Conservation (phyloP, 768 basidiomycete species). For the Hirschioporus abietinus region DNA sequence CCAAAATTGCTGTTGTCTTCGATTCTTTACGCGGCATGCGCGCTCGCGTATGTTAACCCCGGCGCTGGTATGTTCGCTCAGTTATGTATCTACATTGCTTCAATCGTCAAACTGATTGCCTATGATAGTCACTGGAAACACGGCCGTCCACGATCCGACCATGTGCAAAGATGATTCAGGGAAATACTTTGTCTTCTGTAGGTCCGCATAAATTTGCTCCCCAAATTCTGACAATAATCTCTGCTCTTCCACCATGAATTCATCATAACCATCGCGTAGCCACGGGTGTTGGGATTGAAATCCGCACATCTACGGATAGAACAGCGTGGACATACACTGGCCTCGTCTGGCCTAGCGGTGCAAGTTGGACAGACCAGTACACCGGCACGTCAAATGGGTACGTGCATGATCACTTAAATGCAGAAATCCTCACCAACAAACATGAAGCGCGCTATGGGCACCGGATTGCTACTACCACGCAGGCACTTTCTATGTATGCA, state of each 20-base stretch:
- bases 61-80: not conserved
- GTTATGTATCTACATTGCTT: not conserved
- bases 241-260: no score
- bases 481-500: constrained; percentile 20
- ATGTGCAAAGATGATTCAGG: constrained; percentile 45
- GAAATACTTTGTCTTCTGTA: constrained; percentile 45
- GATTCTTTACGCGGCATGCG: not conserved
- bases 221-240: not conserved
- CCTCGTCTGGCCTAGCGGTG: constrained; percentile 44
- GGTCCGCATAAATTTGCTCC: constrained; percentile 12
- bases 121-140: constrained; percentile 22
- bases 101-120: constrained; percentile 4
- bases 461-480: constrained; percentile 28
- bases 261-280: constrained; percentile 24
- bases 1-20: not conserved
- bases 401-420: not conserved
- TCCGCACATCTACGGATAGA: constrained; percentile 44
- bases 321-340: constrained; percentile 41
- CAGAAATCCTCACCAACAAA: not conserved
- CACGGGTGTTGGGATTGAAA: constrained; percentile 42
- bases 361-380: constrained; percentile 44
- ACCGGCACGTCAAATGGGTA: constrained; percentile 41
- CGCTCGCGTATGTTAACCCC: not conserved
- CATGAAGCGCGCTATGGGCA: constrained; percentile 24
- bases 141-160: constrained; percentile 41